phyloP scores from a whole-genome alignment of 768 basidiomycete species.

The Podaxis sp. region DNA sequence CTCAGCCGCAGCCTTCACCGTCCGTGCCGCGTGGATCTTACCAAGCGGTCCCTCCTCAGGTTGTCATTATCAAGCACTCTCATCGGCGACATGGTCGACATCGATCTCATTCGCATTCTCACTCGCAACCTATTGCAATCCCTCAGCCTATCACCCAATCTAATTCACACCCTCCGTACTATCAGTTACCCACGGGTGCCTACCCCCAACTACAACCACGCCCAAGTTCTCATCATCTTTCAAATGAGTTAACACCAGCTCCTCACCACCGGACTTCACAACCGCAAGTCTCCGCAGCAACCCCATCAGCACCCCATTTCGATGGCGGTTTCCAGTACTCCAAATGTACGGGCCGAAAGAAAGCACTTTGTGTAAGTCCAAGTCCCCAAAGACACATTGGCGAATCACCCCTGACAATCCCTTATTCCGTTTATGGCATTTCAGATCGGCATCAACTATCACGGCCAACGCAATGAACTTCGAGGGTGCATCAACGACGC shows the following conservation, averaged over 20 bases:
- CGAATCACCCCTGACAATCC: not conserved
- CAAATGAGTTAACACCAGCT: not conserved
- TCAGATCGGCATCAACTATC: slow-evolving; percentile 81
- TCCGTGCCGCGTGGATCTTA: not conserved
- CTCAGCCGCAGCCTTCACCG: slow-evolving; percentile 3
- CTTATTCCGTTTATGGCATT: slow-evolving; percentile 7
- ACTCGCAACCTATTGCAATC: slow-evolving; percentile 16
- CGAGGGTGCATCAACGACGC: slow-evolving; percentile 85
- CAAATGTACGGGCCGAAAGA: slow-evolving; percentile 74
- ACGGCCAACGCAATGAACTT: slow-evolving; percentile 60
- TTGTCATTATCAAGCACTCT: slow-evolving; percentile 26
- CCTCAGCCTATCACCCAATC: slow-evolving; percentile 20
- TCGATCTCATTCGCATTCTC: slow-evolving; percentile 18
- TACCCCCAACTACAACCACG: slow-evolving; percentile 5
- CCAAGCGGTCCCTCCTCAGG: slow-evolving; percentile 16
- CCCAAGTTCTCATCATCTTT: slow-evolving; percentile 8
- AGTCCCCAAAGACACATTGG: not conserved
- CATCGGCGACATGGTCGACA: slow-evolving; percentile 22
- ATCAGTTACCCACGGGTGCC: slow-evolving; percentile 8
- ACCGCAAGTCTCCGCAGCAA: slow-evolving; percentile 9
- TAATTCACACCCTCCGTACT: slow-evolving; percentile 14
- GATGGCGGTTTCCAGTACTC: slow-evolving; percentile 61
- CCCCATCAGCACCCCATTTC: slow-evolving; percentile 23
- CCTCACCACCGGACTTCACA: slow-evolving; percentile 12
- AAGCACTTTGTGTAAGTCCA: slow-evolving; percentile 73